Evolutionary conservation across 257 asterid species (phyloP), one percentile per base, ranked within the genome.

Genomic region (Solanum pinnatisectum): DNA sequence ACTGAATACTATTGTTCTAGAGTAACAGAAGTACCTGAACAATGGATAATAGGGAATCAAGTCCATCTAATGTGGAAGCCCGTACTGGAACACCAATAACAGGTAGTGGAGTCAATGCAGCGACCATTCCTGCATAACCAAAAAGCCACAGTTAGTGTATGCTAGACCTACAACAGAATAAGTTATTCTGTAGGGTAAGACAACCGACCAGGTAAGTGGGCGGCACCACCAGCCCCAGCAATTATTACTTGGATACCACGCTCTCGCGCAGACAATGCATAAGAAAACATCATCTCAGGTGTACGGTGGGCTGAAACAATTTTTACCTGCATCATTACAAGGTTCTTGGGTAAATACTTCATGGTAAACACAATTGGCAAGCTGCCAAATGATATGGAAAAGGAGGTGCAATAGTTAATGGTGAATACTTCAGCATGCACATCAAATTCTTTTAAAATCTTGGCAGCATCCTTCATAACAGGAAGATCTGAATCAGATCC

Each of bases 201-300:
- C 59, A 67, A 36, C 82, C 71, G 27, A 95, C 98, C 98, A 91
- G 99, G 99, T 93, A 97, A 93, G 93, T 97, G 99, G 81, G 99
- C 99, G 6, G 99, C 99, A 87, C 99, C 99, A 87, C 99, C 99
- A 87, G 99, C 99, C 84, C 98, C 99, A 35, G 99, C 98, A 90
- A 97, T 95, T 76, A 97, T 97, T 40, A 97, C 96, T 92, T 97
- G 98, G 90, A 97, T 90, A 60, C 99, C 99, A 87, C 98, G 99
- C 83, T 94, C 96, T 76, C 95, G 93, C 40, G 98, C 99, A 84
- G 96, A 94, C 23, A 88, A 86, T 85, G 99, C 98, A 88, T 94
- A 97, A 84, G 96, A 92, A 93, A 83, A 93, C 98, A 97, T 93
- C 91, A 90, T 79, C 86, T 94, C 98, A 88, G 98, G 98, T 85